phyloP scores from a whole-genome alignment of 257 asterid species.

The Lavandula angustifolia region DNA sequence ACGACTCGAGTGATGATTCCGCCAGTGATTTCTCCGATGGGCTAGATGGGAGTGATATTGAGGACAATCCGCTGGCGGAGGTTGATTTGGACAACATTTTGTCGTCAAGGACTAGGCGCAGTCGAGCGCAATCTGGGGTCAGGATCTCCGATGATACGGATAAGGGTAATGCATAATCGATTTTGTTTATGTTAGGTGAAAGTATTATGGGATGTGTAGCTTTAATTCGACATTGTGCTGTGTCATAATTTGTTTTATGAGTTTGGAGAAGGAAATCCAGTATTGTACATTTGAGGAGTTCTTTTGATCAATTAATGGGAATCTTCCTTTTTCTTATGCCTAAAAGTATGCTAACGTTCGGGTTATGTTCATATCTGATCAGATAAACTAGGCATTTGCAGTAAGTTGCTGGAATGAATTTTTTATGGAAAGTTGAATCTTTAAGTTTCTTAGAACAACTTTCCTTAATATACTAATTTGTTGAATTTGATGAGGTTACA shows the following conservation, averaged over 20 bases:
- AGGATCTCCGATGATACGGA: conserved; percentile 31
- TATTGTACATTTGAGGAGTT: conserved; percentile 23
- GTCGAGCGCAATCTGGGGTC: conserved; percentile 35
- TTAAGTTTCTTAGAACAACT: not conserved
- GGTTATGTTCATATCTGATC: too few species aligned
- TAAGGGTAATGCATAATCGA: conserved; percentile 42
- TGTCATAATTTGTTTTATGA: conserved; percentile 11
- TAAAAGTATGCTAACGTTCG: not conserved
- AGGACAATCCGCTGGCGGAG: conserved; percentile 57
- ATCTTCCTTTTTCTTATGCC: conserved; percentile 24
- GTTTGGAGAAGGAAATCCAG: conserved; percentile 38
- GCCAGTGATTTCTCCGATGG: conserved; percentile 44
- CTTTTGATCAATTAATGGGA: conserved; percentile 30
- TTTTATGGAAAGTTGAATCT: not conserved
- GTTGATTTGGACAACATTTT: conserved; percentile 59
- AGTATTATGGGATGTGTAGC: conserved; percentile 32
- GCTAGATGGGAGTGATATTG: conserved; percentile 44
- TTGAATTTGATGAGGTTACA: not conserved
- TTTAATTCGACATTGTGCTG: conserved; percentile 29
- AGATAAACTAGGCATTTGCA: too few species aligned
- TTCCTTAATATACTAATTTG: not conserved
- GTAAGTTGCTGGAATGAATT: too few species aligned
- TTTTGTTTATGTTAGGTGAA: conserved; percentile 30
- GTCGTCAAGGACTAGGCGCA: conserved; percentile 58
- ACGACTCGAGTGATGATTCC: conserved; percentile 48